Percentiles rank a stretch among this genome's conserved stretches.
phyloP scores from a whole-genome alignment of 176 grass and related monocot genomes.

The Carex cristatella region DNA sequence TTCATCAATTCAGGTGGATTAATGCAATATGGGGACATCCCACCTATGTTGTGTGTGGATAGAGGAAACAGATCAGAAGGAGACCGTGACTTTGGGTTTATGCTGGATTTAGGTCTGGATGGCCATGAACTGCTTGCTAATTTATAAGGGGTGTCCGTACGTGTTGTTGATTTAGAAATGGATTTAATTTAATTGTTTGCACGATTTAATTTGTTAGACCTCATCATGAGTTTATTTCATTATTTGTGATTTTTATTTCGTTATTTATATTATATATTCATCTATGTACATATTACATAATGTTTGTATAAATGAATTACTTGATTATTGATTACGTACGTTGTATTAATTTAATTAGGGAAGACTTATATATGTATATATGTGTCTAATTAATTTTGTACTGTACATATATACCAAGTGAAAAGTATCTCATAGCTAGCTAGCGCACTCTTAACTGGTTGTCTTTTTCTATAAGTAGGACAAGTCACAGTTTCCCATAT shows the following conservation, averaged over 20 bases:
- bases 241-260: background rate
- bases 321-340: constrained; percentile 15
- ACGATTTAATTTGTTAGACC: background rate
- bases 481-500: background rate
- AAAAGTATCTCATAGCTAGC: background rate
- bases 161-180: background rate
- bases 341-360: background rate
- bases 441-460: background rate
- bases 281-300: background rate
- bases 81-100: background rate
- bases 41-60: constrained; percentile 6
- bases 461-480: background rate
- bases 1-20: background rate
- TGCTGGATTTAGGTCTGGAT: constrained; percentile 3
- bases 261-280: background rate
- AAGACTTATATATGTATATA: background rate
- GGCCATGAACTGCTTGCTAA: constrained; percentile 13
- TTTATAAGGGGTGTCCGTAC: background rate
- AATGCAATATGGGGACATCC: background rate
- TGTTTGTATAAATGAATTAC: background rate
- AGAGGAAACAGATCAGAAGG: background rate
- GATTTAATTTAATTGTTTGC: background rate
- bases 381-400: background rate
- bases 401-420: background rate
- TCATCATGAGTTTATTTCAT: background rate